phyloP scores from a whole-genome alignment of 371 early-diverging fungal genomes.

The Basidiobolus meristosporus region DNA sequence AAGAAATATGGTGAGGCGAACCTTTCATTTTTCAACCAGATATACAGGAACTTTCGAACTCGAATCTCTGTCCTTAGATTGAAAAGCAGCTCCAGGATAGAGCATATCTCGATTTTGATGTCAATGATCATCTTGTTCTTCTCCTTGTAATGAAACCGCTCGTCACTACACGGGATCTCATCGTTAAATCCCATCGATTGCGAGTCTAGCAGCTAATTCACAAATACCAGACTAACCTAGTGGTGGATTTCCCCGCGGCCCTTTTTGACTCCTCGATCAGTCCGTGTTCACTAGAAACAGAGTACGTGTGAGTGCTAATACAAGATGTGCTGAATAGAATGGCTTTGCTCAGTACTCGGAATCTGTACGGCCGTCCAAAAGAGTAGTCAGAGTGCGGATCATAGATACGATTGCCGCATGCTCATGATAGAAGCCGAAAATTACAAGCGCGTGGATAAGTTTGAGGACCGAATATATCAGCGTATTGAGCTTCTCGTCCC shows the following conservation, averaged over 20 bases:
- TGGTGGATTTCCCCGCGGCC: no score
- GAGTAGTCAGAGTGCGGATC: conserved; percentile 13
- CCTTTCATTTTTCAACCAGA: conserved; percentile 13
- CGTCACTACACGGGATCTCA: no score
- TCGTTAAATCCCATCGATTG: no score
- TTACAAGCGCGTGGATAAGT: conserved; percentile 13
- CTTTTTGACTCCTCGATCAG: no score
- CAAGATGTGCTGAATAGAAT: no score
- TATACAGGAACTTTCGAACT: conserved; percentile 8
- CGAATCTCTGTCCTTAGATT: conserved; percentile 19
- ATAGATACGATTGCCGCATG: conserved; percentile 10
- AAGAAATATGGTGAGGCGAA: conserved; percentile 5
- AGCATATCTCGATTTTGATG: conserved; percentile 21
- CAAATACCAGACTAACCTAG: no score
- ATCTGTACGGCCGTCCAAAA: conserved; percentile 17
- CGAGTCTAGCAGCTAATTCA: conserved; percentile 1
- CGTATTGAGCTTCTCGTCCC: conserved; percentile 7
- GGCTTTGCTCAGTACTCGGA: no score
- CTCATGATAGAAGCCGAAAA: conserved; percentile 14
- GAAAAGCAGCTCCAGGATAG: conserved; percentile 24
- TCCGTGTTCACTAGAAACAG: no score
- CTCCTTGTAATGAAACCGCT: conserved; percentile 18
- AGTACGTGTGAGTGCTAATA: no score
- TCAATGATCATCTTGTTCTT: conserved; percentile 15
- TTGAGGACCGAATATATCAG: conserved; percentile 12